Evolutionary conservation across 2,329 filamentous ascomycete genomes (phyloP), one percentile per base, ranked within the genome.

Genomic region (Fusarium annulatum): DNA sequence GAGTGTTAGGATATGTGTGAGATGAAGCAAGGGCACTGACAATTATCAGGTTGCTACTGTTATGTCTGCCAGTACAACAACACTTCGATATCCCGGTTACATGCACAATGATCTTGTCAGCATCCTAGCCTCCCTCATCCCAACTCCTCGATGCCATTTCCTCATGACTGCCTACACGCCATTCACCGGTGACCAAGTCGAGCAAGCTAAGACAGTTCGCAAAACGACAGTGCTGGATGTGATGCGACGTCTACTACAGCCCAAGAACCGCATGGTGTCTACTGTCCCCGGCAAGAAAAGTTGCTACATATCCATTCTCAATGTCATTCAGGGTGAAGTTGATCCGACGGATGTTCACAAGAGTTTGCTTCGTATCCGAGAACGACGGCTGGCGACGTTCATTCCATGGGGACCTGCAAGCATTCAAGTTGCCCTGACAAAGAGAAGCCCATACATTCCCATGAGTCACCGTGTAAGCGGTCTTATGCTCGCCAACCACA

Each of bases 91-190:
- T 82, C 96, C 96, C 3, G 96, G 96, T 43, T 99, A 99, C 85
- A 99, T 99, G 96, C 96, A 99, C 87, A 99, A 99, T 83, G 96
- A 99, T 81, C 92, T 99, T 21, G 95, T 97, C 80, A 96, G 96
- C 83, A 98, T 99, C 78, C 89, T 99, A 65, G 96, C 97, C 30
- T 97, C 95, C 26, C 88, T 99, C 46, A 98, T 99, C 71, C 96
- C 96, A 4, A 99, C 96, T 0, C 97, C 96, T 15, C 92, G 96
- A 77, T 97, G 95, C 81, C 97, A 99, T 85, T 99, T 99, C 89
- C 88, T 99, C 67, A 97, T 98, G 91, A 99, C 96, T 9, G 94
- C 96, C 48, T 99, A 99, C 85, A 99, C 96, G 0, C 96, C 96
- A 10, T 99, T 99, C 80, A 98, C 96, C 0, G 94, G 95, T 69